Conservation (phyloP, 2,329 filamentous ascomycete species). For the Aureobasidium lini region DNA sequence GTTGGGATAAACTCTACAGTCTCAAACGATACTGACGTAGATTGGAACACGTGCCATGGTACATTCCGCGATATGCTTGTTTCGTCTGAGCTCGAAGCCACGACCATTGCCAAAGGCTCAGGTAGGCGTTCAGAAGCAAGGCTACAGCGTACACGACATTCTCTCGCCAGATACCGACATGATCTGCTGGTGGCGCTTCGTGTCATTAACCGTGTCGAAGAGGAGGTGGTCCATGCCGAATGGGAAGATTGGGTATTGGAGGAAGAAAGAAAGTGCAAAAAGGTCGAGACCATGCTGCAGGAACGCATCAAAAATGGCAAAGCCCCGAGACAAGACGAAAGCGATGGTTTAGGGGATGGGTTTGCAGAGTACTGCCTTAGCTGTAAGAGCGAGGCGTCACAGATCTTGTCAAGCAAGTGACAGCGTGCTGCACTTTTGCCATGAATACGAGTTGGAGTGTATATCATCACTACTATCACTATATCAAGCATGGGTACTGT, state of each 20-base stretch:
- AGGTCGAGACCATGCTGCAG: conserved; percentile 46
- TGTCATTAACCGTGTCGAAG: conserved; percentile 81
- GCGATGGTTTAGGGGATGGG: conserved; percentile 42
- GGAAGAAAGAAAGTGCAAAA: conserved; percentile 68
- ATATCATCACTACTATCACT: neutral
- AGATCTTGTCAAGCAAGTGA: neutral
- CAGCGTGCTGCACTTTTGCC: neutral
- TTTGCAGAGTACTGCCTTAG: conserved; percentile 57
- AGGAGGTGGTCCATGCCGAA: conserved; percentile 75
- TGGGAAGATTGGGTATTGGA: conserved; percentile 89
- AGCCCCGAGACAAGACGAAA: conserved; percentile 25
- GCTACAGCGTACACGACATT: conserved; percentile 71
- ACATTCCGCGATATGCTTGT: conserved; percentile 25
- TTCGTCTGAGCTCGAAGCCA: conserved; percentile 11
- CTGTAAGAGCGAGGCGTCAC: conserved; percentile 39
- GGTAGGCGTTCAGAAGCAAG: conserved; percentile 32
- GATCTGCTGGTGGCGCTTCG: conserved; percentile 86
- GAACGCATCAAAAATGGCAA: conserved; percentile 22
- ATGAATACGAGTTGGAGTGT: neutral
- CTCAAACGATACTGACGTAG: conserved; percentile 17
- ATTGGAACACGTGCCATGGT: conserved; percentile 22
- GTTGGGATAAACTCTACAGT: conserved; percentile 14
- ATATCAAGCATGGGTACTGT: neutral
- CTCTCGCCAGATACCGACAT: conserved; percentile 76
- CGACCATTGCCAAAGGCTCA: conserved; percentile 2